phyloP scores from a whole-genome alignment of 768 basidiomycete species.

The Termitomyces sp. region DNA sequence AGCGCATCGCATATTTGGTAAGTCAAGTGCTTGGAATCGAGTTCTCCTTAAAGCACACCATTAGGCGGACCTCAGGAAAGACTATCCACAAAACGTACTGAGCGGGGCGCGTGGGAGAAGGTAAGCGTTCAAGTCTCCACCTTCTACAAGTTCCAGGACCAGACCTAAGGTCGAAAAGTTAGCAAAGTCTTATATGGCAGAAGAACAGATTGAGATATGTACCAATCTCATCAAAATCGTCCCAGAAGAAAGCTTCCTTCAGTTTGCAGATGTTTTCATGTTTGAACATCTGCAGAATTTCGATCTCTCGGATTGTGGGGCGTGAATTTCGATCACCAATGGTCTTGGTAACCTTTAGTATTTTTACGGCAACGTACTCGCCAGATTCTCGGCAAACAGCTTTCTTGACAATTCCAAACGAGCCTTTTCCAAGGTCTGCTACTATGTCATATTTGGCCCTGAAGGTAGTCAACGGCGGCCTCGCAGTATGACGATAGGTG shows the following conservation, averaged over 20 bases:
- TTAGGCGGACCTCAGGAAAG: background rate
- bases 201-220: slow-evolving; percentile 9
- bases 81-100: slow-evolving; percentile 32
- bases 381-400: slow-evolving; percentile 69
- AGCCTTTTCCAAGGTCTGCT: slow-evolving; percentile 77
- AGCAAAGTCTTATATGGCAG: background rate
- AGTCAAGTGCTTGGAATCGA: slow-evolving; percentile 60
- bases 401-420: slow-evolving; percentile 87
- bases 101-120: slow-evolving; percentile 59
- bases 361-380: slow-evolving; percentile 80
- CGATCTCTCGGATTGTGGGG: slow-evolving; percentile 42
- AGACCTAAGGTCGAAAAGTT: slow-evolving; percentile 35
- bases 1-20: slow-evolving; percentile 83
- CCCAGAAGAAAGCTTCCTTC: slow-evolving; percentile 62
- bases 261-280: slow-evolving; percentile 83
- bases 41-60: slow-evolving; percentile 35
- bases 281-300: slow-evolving; percentile 66
- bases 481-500: slow-evolving; percentile 61
- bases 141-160: slow-evolving; percentile 79
- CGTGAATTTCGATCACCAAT: slow-evolving; percentile 7
- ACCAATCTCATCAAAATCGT: slow-evolving; percentile 57
- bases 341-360: slow-evolving; percentile 55
- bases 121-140: slow-evolving; percentile 81
- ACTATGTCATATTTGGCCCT: slow-evolving; percentile 61
- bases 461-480: slow-evolving; percentile 42